These are phyloP conservation scores for Didymella exigua DNA, from an alignment of 2,329 filamentous ascomycete species.

Conservation along the genomic window DNA sequence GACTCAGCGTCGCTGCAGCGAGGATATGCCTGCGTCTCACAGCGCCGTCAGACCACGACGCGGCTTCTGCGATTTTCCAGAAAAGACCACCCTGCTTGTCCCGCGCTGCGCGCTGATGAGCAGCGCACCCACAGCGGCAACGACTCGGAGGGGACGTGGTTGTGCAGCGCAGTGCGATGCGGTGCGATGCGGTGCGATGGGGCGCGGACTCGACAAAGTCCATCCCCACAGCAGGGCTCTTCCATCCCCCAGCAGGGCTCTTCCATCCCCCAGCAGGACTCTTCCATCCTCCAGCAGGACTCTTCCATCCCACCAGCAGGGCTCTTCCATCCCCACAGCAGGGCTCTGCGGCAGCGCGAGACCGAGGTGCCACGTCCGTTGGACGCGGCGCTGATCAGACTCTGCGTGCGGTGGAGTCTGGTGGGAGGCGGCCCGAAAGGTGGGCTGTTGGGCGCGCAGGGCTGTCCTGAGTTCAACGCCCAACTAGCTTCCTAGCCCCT, in stretches of 20 bases:
- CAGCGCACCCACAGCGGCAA: background rate
- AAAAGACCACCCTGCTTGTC: conserved; percentile 6
- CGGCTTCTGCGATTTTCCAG: conserved; percentile 1
- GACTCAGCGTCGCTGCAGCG: background rate
- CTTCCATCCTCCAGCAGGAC: too few species aligned
- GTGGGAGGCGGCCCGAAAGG: background rate
- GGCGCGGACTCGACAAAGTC: too few species aligned
- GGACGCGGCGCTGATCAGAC: background rate
- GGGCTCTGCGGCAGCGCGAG: background rate
- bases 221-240: too few species aligned
- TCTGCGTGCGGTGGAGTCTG: background rate
- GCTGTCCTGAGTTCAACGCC: background rate
- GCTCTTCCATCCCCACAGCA: background rate
- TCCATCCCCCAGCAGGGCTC: too few species aligned
- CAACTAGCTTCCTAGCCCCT: conserved; percentile 5
- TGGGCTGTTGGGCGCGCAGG: conserved; percentile 4
- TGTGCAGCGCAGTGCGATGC: too few species aligned
- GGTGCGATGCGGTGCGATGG: too few species aligned
- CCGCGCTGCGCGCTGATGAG: conserved; percentile 2
- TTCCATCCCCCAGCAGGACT: too few species aligned
- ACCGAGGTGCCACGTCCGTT: background rate
- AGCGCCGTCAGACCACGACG: background rate
- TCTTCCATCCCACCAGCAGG: too few species aligned
- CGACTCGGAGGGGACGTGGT: background rate
- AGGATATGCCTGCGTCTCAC: background rate